Percentiles rank a stretch among this genome's conserved stretches.
phyloP scores from a whole-genome alignment of 2,329 filamentous ascomycete species.

The Aspergillus transmontanensis region DNA sequence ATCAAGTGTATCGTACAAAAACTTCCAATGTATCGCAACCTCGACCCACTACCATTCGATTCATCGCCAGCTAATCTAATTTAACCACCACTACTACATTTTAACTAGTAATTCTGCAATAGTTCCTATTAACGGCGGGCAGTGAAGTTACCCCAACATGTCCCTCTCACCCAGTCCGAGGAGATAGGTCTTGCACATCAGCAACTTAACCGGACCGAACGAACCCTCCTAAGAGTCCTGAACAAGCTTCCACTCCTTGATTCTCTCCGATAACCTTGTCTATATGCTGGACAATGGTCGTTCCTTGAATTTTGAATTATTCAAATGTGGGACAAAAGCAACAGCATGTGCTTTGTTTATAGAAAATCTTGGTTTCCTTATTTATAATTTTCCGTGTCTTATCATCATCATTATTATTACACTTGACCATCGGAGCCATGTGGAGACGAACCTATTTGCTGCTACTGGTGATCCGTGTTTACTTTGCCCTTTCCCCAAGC shows the following conservation, averaged over 20 bases:
- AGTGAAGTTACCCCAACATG: constrained; percentile 30
- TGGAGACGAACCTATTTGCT: constrained; percentile 89
- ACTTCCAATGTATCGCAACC: neutral
- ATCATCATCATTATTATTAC: neutral
- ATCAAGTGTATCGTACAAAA: neutral
- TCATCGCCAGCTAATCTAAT: constrained; percentile 4
- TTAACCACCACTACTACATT: neutral
- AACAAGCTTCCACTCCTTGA: constrained; percentile 4
- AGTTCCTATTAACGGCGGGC: constrained; percentile 2
- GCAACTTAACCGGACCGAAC: neutral
- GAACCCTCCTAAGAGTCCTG: neutral
- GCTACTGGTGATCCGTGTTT: constrained; percentile 82
- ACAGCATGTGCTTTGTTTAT: constrained; percentile 3
- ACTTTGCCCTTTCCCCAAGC: constrained; percentile 91
- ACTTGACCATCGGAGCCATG: constrained; percentile 56
- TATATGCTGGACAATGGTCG: neutral
- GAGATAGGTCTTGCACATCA: neutral
- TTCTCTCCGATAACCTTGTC: neutral
- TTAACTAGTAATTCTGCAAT: neutral
- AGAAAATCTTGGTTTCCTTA: neutral
- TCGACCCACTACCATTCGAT: constrained; percentile 5
- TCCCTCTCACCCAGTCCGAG: constrained; percentile 8
- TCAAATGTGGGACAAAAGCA: neutral
- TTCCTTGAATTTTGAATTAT: neutral
- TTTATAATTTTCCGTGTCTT: neutral